phyloP scores from a whole-genome alignment of 2,329 filamentous ascomycete genomes.

The Pyrenochaeta sp. region DNA sequence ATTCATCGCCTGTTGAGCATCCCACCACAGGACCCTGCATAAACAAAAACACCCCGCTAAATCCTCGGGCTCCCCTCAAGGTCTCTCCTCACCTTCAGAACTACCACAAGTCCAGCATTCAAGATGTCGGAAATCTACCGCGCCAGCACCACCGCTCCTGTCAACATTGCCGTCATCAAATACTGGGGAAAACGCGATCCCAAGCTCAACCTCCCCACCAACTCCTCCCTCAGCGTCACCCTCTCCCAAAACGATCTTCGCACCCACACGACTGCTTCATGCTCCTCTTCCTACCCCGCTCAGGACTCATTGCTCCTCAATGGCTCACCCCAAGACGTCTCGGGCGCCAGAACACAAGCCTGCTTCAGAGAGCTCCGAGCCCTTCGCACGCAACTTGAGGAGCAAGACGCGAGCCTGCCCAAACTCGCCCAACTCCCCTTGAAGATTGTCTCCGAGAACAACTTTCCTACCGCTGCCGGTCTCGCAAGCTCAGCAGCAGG shows the following conservation, averaged over 20 bases:
- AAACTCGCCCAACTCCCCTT: slow-evolving; percentile 80
- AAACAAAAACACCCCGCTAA: slow-evolving; percentile 35
- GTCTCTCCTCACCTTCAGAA: slow-evolving; percentile 10
- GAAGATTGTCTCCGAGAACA: slow-evolving; percentile 93
- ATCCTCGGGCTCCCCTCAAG: slow-evolving; percentile 11
- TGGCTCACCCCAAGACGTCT: slow-evolving; percentile 80
- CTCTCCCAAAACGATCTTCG: slow-evolving; percentile 92
- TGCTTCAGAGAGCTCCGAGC: slow-evolving; percentile 87
- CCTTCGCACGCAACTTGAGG: slow-evolving; percentile 79
- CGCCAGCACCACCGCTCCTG: slow-evolving; percentile 93
- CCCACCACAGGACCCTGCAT: slow-evolving; percentile 37
- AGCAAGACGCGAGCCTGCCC: slow-evolving; percentile 74
- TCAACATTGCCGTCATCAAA: slow-evolving; percentile 98
- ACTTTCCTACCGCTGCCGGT: slow-evolving; percentile 97
- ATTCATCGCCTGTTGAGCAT: slow-evolving; percentile 6
- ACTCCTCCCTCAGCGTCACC: slow-evolving; percentile 96
- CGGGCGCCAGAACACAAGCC: slow-evolving; percentile 88
- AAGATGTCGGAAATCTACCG: slow-evolving; percentile 72
- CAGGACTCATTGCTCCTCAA: slow-evolving; percentile 84
- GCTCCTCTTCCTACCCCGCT: slow-evolving; percentile 73
- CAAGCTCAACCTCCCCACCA: slow-evolving; percentile 94
- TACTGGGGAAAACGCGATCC: slow-evolving; percentile 98
- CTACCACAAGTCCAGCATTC: slow-evolving; percentile 3
- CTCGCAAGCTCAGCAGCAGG: slow-evolving; percentile 73
- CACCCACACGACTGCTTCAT: slow-evolving; percentile 94